A percentile compares a stretch with the other conserved stretches of the same genome.
Conservation (phyloP, 371 early-diverging fungal genomes). For the Lichtheimia ornata region DNA sequence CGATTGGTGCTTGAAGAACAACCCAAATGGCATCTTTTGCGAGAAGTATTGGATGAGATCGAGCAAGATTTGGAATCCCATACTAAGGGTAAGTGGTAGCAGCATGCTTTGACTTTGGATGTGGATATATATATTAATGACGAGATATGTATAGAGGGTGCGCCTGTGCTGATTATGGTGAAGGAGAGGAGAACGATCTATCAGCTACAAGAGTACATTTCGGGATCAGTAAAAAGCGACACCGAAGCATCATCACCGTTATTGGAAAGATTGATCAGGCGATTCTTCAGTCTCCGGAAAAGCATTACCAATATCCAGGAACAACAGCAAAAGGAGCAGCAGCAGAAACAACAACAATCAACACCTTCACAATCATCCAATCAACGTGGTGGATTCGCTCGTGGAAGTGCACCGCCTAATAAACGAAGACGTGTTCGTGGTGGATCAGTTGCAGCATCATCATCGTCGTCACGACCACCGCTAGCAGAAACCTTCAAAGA, state of each 20-base stretch:
- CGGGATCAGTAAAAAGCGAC: conserved; percentile 17
- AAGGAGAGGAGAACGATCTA: conserved; percentile 67
- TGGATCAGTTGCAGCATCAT: conserved; percentile 48
- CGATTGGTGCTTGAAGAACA: conserved; percentile 82
- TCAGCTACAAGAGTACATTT: conserved; percentile 65
- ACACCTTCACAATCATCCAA: not conserved
- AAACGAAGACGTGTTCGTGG: conserved; percentile 85
- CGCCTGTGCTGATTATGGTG: conserved; percentile 70
- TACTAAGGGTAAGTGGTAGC: conserved; percentile 26
- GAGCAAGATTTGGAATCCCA: conserved; percentile 52
- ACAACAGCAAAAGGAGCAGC: conserved; percentile 8
- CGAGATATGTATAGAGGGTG: not conserved
- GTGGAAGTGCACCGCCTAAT: conserved; percentile 55
- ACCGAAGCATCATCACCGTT: conserved; percentile 28
- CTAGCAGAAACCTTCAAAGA: conserved; percentile 31
- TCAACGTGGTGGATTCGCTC: not conserved
- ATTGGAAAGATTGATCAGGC: conserved; percentile 51
- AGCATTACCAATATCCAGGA: conserved; percentile 44
- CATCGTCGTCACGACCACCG: conserved; percentile 16
- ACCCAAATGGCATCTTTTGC: conserved; percentile 89
- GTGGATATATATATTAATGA: not conserved
- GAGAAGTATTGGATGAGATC: conserved; percentile 75
- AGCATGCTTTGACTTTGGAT: not conserved
- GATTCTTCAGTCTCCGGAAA: conserved; percentile 71
- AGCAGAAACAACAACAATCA: conserved; percentile 2